These are phyloP conservation scores for Entelexis paramagnoliae DNA, from an alignment of 1,139 yeast genomes.

Conservation along the genomic window DNA sequence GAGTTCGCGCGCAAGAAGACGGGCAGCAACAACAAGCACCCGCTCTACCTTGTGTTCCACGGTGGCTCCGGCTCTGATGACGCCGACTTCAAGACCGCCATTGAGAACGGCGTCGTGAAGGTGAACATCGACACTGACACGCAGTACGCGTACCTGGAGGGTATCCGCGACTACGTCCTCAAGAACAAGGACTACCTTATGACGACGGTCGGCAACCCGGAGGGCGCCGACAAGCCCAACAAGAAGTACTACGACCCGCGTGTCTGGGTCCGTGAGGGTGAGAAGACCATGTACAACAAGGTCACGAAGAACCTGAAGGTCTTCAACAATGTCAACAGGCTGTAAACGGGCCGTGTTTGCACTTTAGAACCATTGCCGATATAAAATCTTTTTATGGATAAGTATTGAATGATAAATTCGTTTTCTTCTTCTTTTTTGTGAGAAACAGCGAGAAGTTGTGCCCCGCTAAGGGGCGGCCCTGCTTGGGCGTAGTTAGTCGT, in stretches of 20 bases:
- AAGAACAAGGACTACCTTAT: conserved; percentile 89
- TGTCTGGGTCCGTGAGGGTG: conserved; percentile 99
- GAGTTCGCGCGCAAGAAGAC: conserved; percentile 56
- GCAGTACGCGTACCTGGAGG: conserved; percentile 92
- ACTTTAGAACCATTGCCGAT: not conserved
- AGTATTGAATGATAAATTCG: not conserved
- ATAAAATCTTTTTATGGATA: not conserved
- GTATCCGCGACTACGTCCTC: conserved; percentile 95
- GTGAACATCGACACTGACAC: conserved; percentile 99
- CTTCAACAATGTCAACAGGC: conserved; percentile 46
- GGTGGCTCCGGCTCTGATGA: conserved; percentile 99
- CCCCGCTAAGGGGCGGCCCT: too few species aligned
- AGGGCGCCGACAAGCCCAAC: conserved; percentile 92
- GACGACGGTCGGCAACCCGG: conserved; percentile 96
- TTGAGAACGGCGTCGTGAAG: conserved; percentile 91
- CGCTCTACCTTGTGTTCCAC: conserved; percentile 97
- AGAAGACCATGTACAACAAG: conserved; percentile 91
- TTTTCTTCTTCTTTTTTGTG: too few species aligned
- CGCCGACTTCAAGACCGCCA: conserved; percentile 84
- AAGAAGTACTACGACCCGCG: conserved; percentile 99
- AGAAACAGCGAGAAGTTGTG: too few species aligned
- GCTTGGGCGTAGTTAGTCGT: too few species aligned
- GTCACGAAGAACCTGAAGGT: conserved; percentile 70
- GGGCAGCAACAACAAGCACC: conserved; percentile 45
- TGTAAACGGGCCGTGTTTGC: conserved; percentile 13